Percentiles rank a stretch among this genome's conserved stretches.
phyloP scores from a whole-genome alignment of 495 filamentous ascomycete genomes.

The Emericellopsis terricola region DNA sequence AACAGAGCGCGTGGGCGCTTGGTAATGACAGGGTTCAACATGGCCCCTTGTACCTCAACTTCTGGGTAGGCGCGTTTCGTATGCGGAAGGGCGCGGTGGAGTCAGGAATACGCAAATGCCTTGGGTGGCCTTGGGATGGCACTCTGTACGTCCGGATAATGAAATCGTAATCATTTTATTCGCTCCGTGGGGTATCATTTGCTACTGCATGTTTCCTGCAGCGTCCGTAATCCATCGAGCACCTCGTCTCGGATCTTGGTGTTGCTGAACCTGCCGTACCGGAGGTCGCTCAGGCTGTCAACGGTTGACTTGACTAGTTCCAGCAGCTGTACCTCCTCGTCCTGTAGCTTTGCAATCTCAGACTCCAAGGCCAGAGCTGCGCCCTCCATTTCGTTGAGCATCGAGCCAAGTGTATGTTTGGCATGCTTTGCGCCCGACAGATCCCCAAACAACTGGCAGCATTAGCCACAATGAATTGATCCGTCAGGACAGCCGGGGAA shows the following conservation, averaged over 20 bases:
- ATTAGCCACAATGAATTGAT: too few relatives aligned
- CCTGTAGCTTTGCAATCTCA: conserved; percentile 43
- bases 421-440: conserved; percentile 18
- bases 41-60: too few relatives aligned
- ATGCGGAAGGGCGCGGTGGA: too few relatives aligned
- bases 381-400: conserved; percentile 47
- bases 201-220: conserved; percentile 43
- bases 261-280: conserved; percentile 59
- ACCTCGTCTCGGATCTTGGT: conserved; percentile 38
- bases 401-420: conserved; percentile 43
- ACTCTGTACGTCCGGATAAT: too few relatives aligned
- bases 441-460: conserved; percentile 43
- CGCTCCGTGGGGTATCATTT: too few relatives aligned
- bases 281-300: conserved; percentile 61
- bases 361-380: conserved; percentile 46
- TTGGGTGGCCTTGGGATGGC: too few relatives aligned
- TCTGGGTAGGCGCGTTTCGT: too few relatives aligned
- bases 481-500: too few relatives aligned
- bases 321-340: conserved; percentile 42
- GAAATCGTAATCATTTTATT: too few relatives aligned
- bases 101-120: too few relatives aligned
- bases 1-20: too few relatives aligned
- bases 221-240: conserved; percentile 38
- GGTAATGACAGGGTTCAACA: too few relatives aligned
- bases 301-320: conserved; percentile 43